phyloP scores from a whole-genome alignment of 257 asterid species.

The Buddleja alternifolia region DNA sequence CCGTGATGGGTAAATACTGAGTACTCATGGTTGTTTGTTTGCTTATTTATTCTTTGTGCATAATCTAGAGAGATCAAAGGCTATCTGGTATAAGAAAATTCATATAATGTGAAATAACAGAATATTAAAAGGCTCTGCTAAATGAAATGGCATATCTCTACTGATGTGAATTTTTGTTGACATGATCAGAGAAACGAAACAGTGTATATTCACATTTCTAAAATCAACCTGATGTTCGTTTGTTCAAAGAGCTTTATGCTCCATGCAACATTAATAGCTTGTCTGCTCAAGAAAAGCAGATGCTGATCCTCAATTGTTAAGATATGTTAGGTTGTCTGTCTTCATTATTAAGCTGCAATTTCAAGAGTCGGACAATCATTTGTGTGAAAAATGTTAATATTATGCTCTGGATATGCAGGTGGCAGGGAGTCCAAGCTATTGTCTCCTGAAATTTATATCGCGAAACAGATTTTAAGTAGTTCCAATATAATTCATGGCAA shows the following conservation, averaged over 20 bases:
- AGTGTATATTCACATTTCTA: constrained; percentile 9
- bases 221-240: constrained; percentile 5
- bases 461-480: constrained; percentile 37
- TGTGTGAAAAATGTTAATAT: constrained; percentile 26
- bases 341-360: constrained; percentile 25
- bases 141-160: constrained; percentile 23
- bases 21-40: constrained; percentile 16
- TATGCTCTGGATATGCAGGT: constrained; percentile 48
- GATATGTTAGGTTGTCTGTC: constrained; percentile 24
- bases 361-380: constrained; percentile 21
- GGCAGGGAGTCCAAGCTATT: constrained; percentile 40
- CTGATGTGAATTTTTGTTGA: constrained; percentile 8
- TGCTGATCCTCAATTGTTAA: constrained; percentile 22
- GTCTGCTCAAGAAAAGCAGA: constrained; percentile 12
- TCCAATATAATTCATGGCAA: constrained; percentile 36
- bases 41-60: neutral
- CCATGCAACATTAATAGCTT: neutral
- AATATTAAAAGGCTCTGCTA: neutral
- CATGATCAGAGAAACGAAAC: constrained; percentile 19
- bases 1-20: neutral
- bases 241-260: constrained; percentile 14
- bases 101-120: neutral
- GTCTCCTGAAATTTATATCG: constrained; percentile 39
- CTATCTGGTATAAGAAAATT: neutral
- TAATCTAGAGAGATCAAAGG: constrained; percentile 10